phyloP scores from a whole-genome alignment of 208 protist species.

The Trypanosoma mega region DNA sequence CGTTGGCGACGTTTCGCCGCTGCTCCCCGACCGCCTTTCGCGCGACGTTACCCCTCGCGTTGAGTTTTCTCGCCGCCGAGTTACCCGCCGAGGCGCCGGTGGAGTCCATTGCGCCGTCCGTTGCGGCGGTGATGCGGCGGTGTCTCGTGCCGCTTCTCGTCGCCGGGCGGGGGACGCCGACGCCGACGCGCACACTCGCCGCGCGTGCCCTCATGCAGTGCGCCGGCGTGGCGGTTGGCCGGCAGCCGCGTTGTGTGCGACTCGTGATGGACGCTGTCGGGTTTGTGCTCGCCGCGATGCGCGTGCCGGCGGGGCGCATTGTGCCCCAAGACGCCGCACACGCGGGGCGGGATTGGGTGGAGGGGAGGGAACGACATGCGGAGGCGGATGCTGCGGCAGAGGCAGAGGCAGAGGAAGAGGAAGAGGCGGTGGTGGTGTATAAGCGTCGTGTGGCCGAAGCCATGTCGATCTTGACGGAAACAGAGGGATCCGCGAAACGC shows the following conservation, averaged over 20 bases:
- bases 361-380: too few relatives aligned
- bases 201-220: conserved; percentile 60
- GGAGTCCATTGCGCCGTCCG: conserved; percentile 27
- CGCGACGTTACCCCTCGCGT: conserved; percentile 49
- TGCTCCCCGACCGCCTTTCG: conserved; percentile 73
- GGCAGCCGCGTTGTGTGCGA: neutral
- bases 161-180: conserved; percentile 29
- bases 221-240: conserved; percentile 4
- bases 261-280: conserved; percentile 30
- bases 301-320: conserved; percentile 23
- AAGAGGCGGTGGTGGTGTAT: conserved; percentile 6
- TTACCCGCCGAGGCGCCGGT: conserved; percentile 44
- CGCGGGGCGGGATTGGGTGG: conserved; percentile 27
- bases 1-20: conserved; percentile 58
- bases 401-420: too few relatives aligned
- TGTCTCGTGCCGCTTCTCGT: conserved; percentile 75
- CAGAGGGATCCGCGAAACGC: conserved; percentile 5
- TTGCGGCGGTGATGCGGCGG: conserved; percentile 48
- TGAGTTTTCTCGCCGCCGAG: conserved; percentile 63
- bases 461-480: conserved; percentile 12
- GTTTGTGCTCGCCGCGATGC: conserved; percentile 29
- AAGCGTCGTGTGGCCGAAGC: conserved; percentile 2
- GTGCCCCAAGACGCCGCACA: conserved; percentile 34
- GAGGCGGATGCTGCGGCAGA: too few relatives aligned
- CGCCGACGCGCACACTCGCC: conserved; percentile 40